Evolutionary conservation across 495 filamentous ascomycete genomes (phyloP).

Genomic region (Terfezia boudieri): DNA sequence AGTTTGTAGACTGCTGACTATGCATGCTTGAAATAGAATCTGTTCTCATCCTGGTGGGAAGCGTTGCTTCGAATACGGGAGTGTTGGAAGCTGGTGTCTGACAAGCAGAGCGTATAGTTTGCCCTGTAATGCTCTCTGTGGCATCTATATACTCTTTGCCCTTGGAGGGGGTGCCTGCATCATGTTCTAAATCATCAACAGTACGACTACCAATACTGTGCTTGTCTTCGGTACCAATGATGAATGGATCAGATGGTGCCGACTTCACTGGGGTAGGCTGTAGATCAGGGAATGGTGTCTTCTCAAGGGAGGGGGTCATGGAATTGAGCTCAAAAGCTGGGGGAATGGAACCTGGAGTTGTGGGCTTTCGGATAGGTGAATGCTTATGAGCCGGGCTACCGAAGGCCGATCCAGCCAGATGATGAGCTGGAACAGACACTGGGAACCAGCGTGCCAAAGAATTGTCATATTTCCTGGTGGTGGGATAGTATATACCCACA

Average conservation of each 20-base stretch:
- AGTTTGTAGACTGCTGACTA: background rate
- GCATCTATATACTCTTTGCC: too few species aligned
- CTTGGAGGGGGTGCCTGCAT: too few species aligned
- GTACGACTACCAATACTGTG: too few species aligned
- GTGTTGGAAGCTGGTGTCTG: background rate
- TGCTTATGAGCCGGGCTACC: background rate
- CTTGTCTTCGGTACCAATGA: background rate
- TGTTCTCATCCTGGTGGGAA: background rate
- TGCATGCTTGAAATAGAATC: background rate
- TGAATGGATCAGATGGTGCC: background rate
- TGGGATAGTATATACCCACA: background rate
- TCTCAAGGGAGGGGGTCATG: background rate
- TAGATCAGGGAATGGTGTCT: background rate
- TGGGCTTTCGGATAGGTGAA: background rate
- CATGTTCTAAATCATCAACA: too few species aligned
- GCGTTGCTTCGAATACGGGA: background rate
- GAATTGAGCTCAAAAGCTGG: background rate
- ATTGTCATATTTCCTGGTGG: background rate
- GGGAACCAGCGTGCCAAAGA: background rate
- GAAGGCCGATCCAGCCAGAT: background rate
- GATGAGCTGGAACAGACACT: background rate
- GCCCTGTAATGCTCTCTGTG: too few species aligned
- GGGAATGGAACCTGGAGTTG: background rate
- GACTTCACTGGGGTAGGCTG: background rate
- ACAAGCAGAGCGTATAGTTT: background rate